Evolutionary conservation across 768 basidiomycete species (phyloP), one percentile per base, ranked within the genome.

Genomic region (Hericium alpestre): DNA sequence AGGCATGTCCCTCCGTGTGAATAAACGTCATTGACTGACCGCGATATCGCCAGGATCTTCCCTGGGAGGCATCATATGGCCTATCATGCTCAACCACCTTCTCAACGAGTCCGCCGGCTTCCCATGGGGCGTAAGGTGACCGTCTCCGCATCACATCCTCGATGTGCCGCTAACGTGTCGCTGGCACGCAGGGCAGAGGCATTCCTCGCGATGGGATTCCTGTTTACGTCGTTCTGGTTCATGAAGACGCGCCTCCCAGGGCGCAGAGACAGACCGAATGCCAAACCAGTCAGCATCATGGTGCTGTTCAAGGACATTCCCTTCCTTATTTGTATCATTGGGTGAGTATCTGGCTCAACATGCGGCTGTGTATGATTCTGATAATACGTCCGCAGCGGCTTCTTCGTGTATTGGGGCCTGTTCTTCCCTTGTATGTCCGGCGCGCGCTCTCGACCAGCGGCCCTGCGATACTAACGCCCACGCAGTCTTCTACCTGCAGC

Each of bases 141-240:
- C 32, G 1, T 32, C 32, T 32, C 32, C 32, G 9, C 9, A 7
- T 32, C 32, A 32, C 32, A 9, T 10, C 8, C 32, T 32, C 32
- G 32, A 32, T 10, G 32, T 32, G 32, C 32, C 32, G 32, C 32
- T 32, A 32, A 32, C 9, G 6, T 10, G 32, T 32, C 32, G 32
- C 7, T 6, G 32, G 8, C 6, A 6, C 7, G n/a, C 49, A 50
- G 51, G 54, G 73, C 75, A 13, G 73, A 76, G 15, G 77, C 66
- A 4, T 77, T 76, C 62, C 66, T 80, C 56, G 74, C 76, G 57
- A 62, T 79, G 2, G 73, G 69, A 2, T 66, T 79, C 20, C 69
- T 81, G 37, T 48, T 76, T 40, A 65, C 71, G 27, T 77, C 77
- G 13, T 77, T 77, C 59, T 58, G 66, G 4, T 37, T 65, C 41